A percentile compares a stretch with the other conserved stretches of the same genome.
Evolutionary conservation across 148 eudicot species (phyloP).

Genomic region (Oxyria digyna): DNA sequence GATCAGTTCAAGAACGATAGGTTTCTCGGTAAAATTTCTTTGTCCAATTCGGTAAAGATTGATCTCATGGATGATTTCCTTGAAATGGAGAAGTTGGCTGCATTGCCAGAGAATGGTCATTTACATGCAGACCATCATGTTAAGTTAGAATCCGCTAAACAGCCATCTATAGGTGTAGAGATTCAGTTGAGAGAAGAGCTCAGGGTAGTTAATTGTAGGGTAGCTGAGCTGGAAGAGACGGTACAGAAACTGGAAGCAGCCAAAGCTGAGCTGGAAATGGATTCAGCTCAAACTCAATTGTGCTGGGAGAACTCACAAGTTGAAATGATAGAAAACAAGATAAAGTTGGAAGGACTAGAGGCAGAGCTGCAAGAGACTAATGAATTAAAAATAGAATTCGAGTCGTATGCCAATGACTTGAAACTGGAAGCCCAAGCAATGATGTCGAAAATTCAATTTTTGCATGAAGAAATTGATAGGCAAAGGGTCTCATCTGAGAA

Average conservation of each 20-base stretch:
- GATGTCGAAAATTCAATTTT: slow-evolving; percentile 31
- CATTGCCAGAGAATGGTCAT: slow-evolving; percentile 33
- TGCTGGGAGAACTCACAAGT: slow-evolving; percentile 22
- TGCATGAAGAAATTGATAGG: slow-evolving; percentile 35
- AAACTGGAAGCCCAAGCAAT: slow-evolving; percentile 40
- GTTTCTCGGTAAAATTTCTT: slow-evolving; percentile 19
- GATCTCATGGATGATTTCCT: slow-evolving; percentile 92
- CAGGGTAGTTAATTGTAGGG: slow-evolving; percentile 16
- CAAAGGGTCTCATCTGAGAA: slow-evolving; percentile 38
- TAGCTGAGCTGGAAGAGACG: slow-evolving; percentile 28
- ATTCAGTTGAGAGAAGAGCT: slow-evolving; percentile 24
- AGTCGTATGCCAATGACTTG: slow-evolving; percentile 22
- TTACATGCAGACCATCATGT: background rate
- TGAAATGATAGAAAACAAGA: slow-evolving; percentile 22
- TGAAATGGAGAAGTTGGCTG: slow-evolving; percentile 84
- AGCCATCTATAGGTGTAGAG: slow-evolving; percentile 9
- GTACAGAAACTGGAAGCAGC: slow-evolving; percentile 30
- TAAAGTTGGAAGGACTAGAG: slow-evolving; percentile 38
- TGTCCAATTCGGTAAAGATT: slow-evolving; percentile 29
- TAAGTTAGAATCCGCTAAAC: slow-evolving; percentile 12
- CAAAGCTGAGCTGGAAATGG: slow-evolving; percentile 30
- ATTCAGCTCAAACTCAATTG: slow-evolving; percentile 20
- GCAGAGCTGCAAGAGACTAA: slow-evolving; percentile 35
- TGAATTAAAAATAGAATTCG: slow-evolving; percentile 34
- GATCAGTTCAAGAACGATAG: slow-evolving; percentile 47